Conservation (phyloP, 352 stramenopile genomes). For the Globisporangium radiosum region DNA sequence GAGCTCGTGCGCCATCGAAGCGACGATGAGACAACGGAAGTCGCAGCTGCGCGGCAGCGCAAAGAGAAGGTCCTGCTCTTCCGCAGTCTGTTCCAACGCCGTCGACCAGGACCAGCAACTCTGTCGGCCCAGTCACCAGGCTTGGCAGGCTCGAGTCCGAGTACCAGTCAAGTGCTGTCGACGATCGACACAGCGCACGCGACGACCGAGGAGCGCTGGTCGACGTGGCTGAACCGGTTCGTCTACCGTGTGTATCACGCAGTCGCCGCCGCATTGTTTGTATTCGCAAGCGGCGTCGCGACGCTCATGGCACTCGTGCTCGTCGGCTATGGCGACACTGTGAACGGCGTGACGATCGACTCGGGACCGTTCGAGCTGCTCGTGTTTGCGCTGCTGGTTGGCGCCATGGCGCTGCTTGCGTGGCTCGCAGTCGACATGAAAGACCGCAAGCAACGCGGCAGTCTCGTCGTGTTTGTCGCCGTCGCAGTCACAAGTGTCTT, state of each 20-base stretch:
- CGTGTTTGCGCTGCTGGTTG: conserved; percentile 23
- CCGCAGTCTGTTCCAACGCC: conserved; percentile 24
- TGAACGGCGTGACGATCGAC: conserved; percentile 52
- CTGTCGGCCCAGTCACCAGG: conserved; percentile 2
- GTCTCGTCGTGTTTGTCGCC: conserved; percentile 23
- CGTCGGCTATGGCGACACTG: conserved; percentile 34
- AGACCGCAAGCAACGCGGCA: conserved; percentile 24
- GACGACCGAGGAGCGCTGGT: conserved; percentile 77
- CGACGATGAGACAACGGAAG: conserved; percentile 52
- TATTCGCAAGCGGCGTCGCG: conserved; percentile 35
- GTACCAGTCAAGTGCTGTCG: conserved; percentile 13
- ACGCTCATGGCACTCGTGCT: conserved; percentile 50
- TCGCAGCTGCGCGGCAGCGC: conserved; percentile 44
- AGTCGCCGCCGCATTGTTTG: conserved; percentile 26
- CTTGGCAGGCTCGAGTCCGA: too few species aligned
- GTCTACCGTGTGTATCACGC: conserved; percentile 30
- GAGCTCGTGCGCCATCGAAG: conserved; percentile 53
- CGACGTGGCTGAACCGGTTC: conserved; percentile 53
- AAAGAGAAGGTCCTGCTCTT: conserved; percentile 79
- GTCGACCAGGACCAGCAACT: neutral
- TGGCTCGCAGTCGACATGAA: conserved; percentile 52
- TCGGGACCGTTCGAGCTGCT: conserved; percentile 37
- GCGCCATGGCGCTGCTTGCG: conserved; percentile 28
- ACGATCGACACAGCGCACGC: conserved; percentile 38
- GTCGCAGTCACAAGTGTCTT: conserved; percentile 36